Base-by-base conservation (phyloP, 1,139 yeast genomes). In the Sugiyamaella xylanicola region DNA sequence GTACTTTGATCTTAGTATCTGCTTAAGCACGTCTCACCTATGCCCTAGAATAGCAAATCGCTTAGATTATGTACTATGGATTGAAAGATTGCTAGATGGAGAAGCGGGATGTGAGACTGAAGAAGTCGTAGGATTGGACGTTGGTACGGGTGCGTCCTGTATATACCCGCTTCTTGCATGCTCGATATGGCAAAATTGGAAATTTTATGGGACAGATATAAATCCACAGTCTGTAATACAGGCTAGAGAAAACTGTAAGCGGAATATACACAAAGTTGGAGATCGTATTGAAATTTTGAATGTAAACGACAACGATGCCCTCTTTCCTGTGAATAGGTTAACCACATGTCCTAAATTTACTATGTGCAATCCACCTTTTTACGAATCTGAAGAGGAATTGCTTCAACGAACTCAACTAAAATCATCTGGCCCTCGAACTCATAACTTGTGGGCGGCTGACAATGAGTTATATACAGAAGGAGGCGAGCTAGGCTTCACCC, bases 351-450 rank as follows among this genome's bases (percentile, higher is more conserved):
- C 39, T 1, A 16, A 59, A 35, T 62, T 61, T n/a, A 73, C 76
- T 51, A 66, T 72, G 7, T 77, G 81, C 58, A 78, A 78, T 56
- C 82, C 82, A 11, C 82, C 82, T 1, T 78, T 78, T 55, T 78
- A 76, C 59, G 57, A 61, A 2, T 68, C 74, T 1, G 19, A 32
- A 0, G 65, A 63, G 0, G 80, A 77, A 41, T 56, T 77, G 57
- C 56, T 56, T 13, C 45, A 58, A n/a, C 54, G 66, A 15, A 51
- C 53, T 8, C 41, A 47, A 4, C 59, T 58, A 40, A 63, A 63
- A 42, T 39, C 35, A 11, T 41, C 19, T 46, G 45, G 36, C 37
- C 66, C 65, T 9, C 54, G 41, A 13, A 57, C 65, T 1, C 61
- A 50, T 8, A 57, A 59, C 15, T 62, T 70, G 44, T 51, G 48